A percentile compares a stretch with the other conserved stretches of the same genome.
Evolutionary conservation across 2,329 filamentous ascomycete species (phyloP).

Genomic region (Fusarium austroafricanum): DNA sequence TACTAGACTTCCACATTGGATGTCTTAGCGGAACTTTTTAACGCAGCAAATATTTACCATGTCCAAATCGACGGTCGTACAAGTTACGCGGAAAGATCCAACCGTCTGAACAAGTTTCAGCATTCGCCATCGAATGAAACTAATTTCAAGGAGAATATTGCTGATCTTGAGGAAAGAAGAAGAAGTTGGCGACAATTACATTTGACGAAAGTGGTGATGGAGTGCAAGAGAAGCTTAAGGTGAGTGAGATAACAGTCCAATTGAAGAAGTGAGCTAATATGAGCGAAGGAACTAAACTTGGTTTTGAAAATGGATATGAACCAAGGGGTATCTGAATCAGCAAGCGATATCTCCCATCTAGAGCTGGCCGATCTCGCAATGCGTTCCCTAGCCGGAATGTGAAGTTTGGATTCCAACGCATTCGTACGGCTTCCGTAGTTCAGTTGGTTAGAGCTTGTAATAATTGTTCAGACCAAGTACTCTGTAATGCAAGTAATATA

Average conservation of each 20-base stretch:
- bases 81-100: constrained; percentile 4
- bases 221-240: constrained; percentile 13
- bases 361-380: no score
- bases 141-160: constrained; percentile 4
- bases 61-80: constrained; percentile 10
- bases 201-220: neutral
- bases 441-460: no score
- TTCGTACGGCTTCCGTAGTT: no score
- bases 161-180: constrained; percentile 14
- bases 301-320: neutral
- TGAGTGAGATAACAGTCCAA: neutral
- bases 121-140: no score
- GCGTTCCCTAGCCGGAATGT: no score
- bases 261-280: neutral
- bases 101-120: neutral
- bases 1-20: constrained; percentile 24
- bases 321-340: neutral
- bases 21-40: neutral
- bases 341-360: no score
- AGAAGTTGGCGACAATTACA: constrained; percentile 9
- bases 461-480: no score
- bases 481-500: no score
- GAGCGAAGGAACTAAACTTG: neutral
- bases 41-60: neutral
- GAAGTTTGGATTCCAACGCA: no score